These are phyloP conservation scores for Rossbeevera mucosa DNA, from an alignment of 768 basidiomycete genomes.

Conservation along the genomic window DNA sequence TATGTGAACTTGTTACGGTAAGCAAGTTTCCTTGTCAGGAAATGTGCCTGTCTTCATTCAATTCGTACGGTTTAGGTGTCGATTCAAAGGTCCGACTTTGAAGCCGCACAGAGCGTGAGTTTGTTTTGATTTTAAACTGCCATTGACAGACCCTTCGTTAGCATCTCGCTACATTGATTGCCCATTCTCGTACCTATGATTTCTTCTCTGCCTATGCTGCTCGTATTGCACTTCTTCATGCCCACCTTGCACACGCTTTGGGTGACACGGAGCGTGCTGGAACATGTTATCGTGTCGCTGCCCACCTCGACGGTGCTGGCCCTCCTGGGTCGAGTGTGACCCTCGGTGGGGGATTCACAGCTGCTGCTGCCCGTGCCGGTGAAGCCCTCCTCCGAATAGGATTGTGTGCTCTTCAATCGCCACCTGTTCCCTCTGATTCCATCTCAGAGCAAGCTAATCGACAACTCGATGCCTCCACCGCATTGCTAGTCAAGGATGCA, in stretches of 20 bases:
- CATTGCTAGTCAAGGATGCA: slow-evolving; percentile 23
- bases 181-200: slow-evolving; percentile 56
- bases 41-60: neutral
- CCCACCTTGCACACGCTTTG: slow-evolving; percentile 68
- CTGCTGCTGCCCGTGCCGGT: slow-evolving; percentile 47
- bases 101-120: slow-evolving; percentile 53
- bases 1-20: slow-evolving; percentile 68
- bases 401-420: slow-evolving; percentile 17
- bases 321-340: slow-evolving; percentile 21
- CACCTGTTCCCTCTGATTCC: neutral
- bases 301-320: slow-evolving; percentile 38
- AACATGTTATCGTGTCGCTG: slow-evolving; percentile 61
- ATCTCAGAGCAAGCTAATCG: slow-evolving; percentile 1
- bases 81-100: slow-evolving; percentile 66
- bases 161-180: slow-evolving; percentile 48
- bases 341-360: slow-evolving; percentile 36
- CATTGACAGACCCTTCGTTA: neutral
- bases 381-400: slow-evolving; percentile 51
- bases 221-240: slow-evolving; percentile 63
- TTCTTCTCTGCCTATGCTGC: slow-evolving; percentile 55
- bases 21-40: slow-evolving; percentile 12
- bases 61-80: slow-evolving; percentile 40
- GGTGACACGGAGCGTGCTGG: slow-evolving; percentile 50
- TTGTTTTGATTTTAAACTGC: neutral
- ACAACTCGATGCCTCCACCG: slow-evolving; percentile 16